Evolutionary conservation across 352 stramenopile genomes (phyloP), one percentile per base, ranked within the genome.

Genomic region (Globisporangium perplexum): DNA sequence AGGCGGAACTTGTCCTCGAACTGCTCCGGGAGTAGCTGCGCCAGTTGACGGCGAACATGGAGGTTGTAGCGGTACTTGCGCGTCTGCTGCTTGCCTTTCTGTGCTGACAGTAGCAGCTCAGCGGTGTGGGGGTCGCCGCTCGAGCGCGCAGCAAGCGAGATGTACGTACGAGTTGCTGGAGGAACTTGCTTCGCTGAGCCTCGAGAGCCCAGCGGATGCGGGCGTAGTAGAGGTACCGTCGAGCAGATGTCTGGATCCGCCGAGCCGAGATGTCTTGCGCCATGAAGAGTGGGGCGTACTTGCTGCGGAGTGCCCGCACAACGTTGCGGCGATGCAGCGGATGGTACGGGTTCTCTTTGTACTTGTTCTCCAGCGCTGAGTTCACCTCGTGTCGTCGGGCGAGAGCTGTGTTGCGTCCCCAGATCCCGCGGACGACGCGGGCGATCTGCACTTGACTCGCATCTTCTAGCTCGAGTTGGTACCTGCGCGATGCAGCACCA

Each of bases 61-160:
- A 63, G 65, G 31, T 86, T 83, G 71, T 85, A 87, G 12, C 69
- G 74, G 54, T 88, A 88, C 63, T 86, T 88, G n/a, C 62, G 68
- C 33, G 77, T 86, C 23, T 58, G 57, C 22, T 77, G 55, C 50
- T 88, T 88, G 62, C 59, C 68, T 60, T 54, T 69, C 71, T 80
- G 42, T 7, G 22, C 6, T 17, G 47, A 30, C 26, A 28, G 23
- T 14, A 54, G 24, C 1, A 18, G 33, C 42, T 57, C 26, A 23
- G 23, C 6, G 22, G 15, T 4, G 24, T 22, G 7, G 31, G 10
- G 30, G 47, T 33, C 7, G 24, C n/a, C 47, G n/a, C 15, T 26
- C 12, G 3, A 49, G 15, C 18, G 18, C 15, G 31, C 17, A 58
- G 20, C 7, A 14, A 24, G 24, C 6, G 7, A 12, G 15, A 70